Conservation (phyloP, 805 yeast genomes). For the Wickerhamomyces ciferrii region DNA sequence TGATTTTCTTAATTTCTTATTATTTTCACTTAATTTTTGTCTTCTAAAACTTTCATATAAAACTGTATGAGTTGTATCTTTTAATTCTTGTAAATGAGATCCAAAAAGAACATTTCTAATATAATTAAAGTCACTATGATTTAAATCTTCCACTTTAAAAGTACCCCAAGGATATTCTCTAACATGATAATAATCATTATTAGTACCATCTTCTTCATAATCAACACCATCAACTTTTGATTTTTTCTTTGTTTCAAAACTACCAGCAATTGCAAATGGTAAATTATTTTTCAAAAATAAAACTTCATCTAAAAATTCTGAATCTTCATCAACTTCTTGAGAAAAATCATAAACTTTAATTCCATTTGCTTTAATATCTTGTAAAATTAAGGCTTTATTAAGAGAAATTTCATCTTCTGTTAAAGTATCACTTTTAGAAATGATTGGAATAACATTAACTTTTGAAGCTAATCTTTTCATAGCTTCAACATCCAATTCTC, state of each 20-base stretch:
- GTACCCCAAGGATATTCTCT: constrained; percentile 67
- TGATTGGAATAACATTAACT: constrained; percentile 80
- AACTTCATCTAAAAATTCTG: constrained; percentile 22
- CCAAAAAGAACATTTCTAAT: constrained; percentile 70
- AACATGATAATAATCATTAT: constrained; percentile 32
- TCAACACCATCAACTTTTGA: constrained; percentile 19
- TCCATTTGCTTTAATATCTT: constrained; percentile 50
- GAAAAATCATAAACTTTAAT: constrained; percentile 74
- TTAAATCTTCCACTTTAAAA: constrained; percentile 51
- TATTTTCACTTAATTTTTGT: constrained; percentile 45
- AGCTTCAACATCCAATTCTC: constrained; percentile 68
- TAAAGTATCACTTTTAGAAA: constrained; percentile 75
- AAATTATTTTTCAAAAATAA: constrained; percentile 37
- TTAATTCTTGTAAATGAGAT: constrained; percentile 77
- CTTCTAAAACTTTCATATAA: constrained; percentile 81
- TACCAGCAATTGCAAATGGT: constrained; percentile 66
- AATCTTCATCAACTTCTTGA: constrained; percentile 53
- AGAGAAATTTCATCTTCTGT: constrained; percentile 56
- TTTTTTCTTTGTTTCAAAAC: constrained; percentile 31
- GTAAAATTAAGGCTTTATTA: constrained; percentile 48
- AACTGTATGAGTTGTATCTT: constrained; percentile 70
- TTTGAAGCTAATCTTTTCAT: constrained; percentile 65
- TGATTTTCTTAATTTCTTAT: neutral
- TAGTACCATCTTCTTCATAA: neutral
- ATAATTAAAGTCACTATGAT: constrained; percentile 62